Evolutionary conservation across 768 basidiomycete genomes (phyloP).

Genomic region (Kwoniella shandongensis): DNA sequence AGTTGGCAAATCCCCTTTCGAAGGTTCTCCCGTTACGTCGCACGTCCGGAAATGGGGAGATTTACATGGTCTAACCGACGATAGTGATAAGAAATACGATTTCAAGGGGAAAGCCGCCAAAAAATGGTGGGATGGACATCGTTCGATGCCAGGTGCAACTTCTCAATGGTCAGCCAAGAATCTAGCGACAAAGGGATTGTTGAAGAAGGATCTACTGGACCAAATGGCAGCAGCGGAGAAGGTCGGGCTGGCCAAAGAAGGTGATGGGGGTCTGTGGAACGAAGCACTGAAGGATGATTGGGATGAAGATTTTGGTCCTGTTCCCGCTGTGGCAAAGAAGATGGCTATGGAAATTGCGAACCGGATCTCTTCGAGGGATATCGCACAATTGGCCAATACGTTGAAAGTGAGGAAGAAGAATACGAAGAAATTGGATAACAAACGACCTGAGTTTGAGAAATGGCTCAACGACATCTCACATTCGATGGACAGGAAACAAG

Average conservation of each 20-base stretch:
- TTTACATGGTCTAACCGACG: conserved; percentile 3
- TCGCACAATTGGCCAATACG: background rate
- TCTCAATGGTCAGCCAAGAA: background rate
- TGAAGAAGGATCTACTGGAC: background rate
- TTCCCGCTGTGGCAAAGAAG: conserved; percentile 7
- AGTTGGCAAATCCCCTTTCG: conserved; percentile 11
- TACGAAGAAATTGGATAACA: background rate
- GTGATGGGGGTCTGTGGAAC: conserved; percentile 9
- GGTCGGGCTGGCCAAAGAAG: conserved; percentile 6
- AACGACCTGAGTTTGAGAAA: background rate
- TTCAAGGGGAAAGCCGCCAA: background rate
- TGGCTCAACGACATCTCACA: background rate
- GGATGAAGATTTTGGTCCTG: conserved; percentile 15
- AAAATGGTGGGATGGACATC: background rate
- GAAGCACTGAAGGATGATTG: conserved; percentile 17
- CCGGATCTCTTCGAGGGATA: conserved; percentile 8
- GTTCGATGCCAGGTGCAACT: too few species aligned
- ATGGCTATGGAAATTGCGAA: background rate
- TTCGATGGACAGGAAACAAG: background rate
- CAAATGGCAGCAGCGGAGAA: conserved; percentile 12
- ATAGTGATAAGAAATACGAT: conserved; percentile 2
- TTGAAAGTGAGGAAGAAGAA: conserved; percentile 5
- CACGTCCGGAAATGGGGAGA: conserved; percentile 16
- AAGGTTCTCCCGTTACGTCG: conserved; percentile 3
- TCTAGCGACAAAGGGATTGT: background rate